Evolutionary conservation across 2,329 filamentous ascomycete genomes (phyloP).

Genomic region (Epichloe brachyelytri): DNA sequence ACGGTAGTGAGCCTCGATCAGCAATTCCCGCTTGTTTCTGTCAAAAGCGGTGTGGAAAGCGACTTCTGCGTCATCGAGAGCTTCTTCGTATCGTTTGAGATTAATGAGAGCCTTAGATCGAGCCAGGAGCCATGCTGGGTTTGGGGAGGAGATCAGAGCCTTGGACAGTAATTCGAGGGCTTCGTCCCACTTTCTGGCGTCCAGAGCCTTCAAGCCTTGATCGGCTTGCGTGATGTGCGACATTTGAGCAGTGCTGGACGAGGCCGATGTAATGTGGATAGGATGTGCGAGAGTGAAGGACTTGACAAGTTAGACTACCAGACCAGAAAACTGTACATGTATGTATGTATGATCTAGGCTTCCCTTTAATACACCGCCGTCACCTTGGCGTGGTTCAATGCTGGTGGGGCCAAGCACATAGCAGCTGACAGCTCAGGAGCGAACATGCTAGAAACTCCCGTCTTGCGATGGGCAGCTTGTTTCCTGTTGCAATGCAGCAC

Average conservation of each 20-base stretch:
- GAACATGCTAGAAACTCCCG: no score
- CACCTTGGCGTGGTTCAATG: no score
- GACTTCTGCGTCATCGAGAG: slow-evolving; percentile 56
- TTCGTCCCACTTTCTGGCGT: slow-evolving; percentile 47
- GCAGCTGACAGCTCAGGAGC: no score
- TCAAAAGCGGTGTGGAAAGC: slow-evolving; percentile 49
- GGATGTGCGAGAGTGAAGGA: not conserved
- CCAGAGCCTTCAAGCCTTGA: slow-evolving; percentile 53
- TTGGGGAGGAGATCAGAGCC: slow-evolving; percentile 52
- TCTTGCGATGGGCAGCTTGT: no score
- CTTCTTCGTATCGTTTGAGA: slow-evolving; percentile 44
- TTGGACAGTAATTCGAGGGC: slow-evolving; percentile 57
- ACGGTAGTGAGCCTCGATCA: slow-evolving; percentile 71
- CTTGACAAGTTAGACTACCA: not conserved
- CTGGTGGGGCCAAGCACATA: no score
- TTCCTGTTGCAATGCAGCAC: no score
- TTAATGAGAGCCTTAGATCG: slow-evolving; percentile 70
- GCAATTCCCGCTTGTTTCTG: slow-evolving; percentile 61
- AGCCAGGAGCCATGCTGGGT: slow-evolving; percentile 68
- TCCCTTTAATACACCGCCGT: no score
- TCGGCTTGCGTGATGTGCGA: slow-evolving; percentile 37
- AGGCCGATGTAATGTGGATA: not conserved
- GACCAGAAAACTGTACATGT: no score
- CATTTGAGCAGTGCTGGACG: slow-evolving; percentile 24
- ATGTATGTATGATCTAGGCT: no score